Evolutionary conservation across 306 rosid genomes (phyloP), one percentile per base, ranked within the genome.

Genomic region (Vigna reflexopilosa): DNA sequence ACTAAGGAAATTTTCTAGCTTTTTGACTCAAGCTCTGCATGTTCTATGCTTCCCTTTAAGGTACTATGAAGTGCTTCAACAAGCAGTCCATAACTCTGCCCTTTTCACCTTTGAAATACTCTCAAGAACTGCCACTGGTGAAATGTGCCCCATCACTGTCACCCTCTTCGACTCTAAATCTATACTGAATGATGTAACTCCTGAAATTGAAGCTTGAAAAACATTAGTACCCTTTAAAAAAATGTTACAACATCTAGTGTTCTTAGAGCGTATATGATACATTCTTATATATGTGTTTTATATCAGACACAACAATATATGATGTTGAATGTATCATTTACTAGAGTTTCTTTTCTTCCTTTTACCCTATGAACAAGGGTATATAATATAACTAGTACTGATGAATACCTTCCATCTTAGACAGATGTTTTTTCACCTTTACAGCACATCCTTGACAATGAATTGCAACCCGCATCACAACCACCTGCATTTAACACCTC

Each of bases 401-500:
- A 32, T 44, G 24, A 28, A 69, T 79, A 77, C 82, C 79, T 82
- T 94, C 97, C 97, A 94, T 94, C 78, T 89, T 94, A 6, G 98
- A 84, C 7, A 94, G 85, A 83, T 90, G 97, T 69, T 86, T 94
- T 83, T 92, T 92, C 71, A 94, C 91, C 85, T 90, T 94, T 48
- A 89, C 91, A 78, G 98, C 98, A 80, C 98, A 94, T 67, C 98
- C 98, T 83, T 94, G 97, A 76, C 98, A 94, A 57, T 94, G 97
- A 87, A 94, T 85, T 50, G 98, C 89, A 58, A 92, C 98, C 67
- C 91, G 68, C 98, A 94, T 90, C 62, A 92, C 98, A 71, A 94
- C 98, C 83, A 92, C 98, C 98, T 93, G 84, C 73, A 73, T 51
- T 77, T 77, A 77, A 75, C 45, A 61, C 73, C 64, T 81, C 73